Conservation (phyloP, 306 rosid genomes). For the Senna tora region DNA sequence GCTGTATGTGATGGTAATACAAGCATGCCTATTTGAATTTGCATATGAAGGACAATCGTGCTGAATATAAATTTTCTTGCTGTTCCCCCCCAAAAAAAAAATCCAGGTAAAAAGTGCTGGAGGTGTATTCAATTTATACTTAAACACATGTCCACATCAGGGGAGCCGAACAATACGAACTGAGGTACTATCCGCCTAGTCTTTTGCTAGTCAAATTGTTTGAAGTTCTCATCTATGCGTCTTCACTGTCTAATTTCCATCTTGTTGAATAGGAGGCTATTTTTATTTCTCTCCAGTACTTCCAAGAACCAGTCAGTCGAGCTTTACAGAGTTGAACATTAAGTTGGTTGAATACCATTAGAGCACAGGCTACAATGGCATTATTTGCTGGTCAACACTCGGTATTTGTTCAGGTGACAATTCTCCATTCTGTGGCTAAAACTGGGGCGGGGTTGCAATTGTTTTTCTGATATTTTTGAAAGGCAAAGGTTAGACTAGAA, state of each 20-base stretch:
- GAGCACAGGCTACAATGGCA: background rate
- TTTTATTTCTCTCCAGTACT: constrained; percentile 87
- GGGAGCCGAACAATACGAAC: constrained; percentile 99
- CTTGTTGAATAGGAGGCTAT: constrained; percentile 76
- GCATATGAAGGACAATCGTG: no score
- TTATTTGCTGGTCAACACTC: constrained; percentile 2
- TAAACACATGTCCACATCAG: constrained; percentile 90
- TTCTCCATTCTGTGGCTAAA: constrained; percentile 31
- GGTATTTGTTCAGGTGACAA: background rate
- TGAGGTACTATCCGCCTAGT: constrained; percentile 60
- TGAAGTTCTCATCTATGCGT: background rate
- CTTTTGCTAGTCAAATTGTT: background rate
- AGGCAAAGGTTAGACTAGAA: constrained; percentile 7
- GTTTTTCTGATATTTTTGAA: background rate
- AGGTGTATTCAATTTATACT: constrained; percentile 64
- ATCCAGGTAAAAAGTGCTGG: constrained; percentile 62
- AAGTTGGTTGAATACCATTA: constrained; percentile 27
- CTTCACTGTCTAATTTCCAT: constrained; percentile 26
- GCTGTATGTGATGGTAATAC: no score
- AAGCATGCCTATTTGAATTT: no score
- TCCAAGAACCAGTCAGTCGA: constrained; percentile 82
- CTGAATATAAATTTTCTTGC: constrained; percentile 27
- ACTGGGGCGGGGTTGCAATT: constrained; percentile 4
- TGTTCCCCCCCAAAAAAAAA: constrained; percentile 4
- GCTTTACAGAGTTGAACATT: constrained; percentile 54